Evolutionary conservation across 2,329 filamentous ascomycete species (phyloP).

Genomic region (Corniculantispora saksenae): DNA sequence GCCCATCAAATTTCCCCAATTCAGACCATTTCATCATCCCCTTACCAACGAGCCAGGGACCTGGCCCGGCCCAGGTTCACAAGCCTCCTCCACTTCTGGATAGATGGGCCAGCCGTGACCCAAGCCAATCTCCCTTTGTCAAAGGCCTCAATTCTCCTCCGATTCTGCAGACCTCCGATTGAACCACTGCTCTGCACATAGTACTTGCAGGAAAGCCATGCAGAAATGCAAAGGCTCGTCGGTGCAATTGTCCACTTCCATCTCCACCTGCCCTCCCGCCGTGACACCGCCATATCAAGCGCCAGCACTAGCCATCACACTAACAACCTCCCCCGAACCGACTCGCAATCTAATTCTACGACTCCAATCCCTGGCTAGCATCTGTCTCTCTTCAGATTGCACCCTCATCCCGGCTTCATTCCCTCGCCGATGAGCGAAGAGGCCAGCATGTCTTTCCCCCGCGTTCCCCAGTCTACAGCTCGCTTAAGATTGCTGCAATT

Average conservation of each 20-base stretch:
- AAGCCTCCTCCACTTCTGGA: neutral
- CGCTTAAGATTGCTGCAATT: conserved; percentile 15
- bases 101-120: neutral
- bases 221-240: neutral
- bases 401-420: neutral
- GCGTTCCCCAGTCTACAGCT: conserved; percentile 3
- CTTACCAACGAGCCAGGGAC: neutral
- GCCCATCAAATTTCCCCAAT: conserved; percentile 18
- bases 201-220: neutral
- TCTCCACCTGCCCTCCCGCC: neutral
- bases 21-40: conserved; percentile 8
- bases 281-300: neutral
- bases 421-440: neutral
- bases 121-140: conserved; percentile 3
- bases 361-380: neutral
- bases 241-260: neutral
- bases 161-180: neutral
- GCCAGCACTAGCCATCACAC: neutral
- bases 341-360: conserved; percentile 3
- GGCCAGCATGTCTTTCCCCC: neutral
- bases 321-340: neutral
- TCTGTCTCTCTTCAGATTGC: conserved; percentile 5
- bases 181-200: neutral
- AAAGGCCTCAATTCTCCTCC: neutral
- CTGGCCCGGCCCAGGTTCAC: neutral